Base-by-base conservation (phyloP, 768 basidiomycete genomes). In the Suillus subluteus region DNA sequence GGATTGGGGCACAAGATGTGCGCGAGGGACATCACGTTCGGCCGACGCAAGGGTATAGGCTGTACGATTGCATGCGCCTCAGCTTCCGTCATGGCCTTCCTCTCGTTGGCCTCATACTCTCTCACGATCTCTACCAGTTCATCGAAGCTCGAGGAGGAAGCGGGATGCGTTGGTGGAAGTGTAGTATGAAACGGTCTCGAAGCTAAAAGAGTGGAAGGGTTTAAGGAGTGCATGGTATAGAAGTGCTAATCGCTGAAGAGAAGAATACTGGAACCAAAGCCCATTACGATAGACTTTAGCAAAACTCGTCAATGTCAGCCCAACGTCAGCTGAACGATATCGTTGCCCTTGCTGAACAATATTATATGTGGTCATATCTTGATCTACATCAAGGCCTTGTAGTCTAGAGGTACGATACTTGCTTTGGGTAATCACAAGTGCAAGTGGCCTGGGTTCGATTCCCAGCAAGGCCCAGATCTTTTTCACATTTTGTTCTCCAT, bases 391-490 rank as follows among this genome's bases (percentile, higher is more conserved):
- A 65, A 23, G 74, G 74, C 74, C 74, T 77, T 77, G 74, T 75
- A 71, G 74, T 76, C 74, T 75, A 76, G 74, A 76, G 74, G 74
- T 75, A 75, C 74, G 75, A 75, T 77, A 75, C 75, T 75, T 75
- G 74, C 74, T 77, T 75, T 75, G 75, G 74, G 74, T 52, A 16
- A 32, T 26, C 64, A 44, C 75, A 71, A 74, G 8, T 76, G 72
- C 74, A 76, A 79, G 77, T 79, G 78, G 70, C 76, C 76, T 80
- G 76, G 77, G 78, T 79, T 79, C 79, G 74, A 79, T 76, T 80
- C 77, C 75, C 79, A 75, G 78, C 70, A 71, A 77, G 76, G 79
- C 79, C 78, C 78, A 6, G 13, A 12, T 21, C 2, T 35, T 56
- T 56, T 35, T 32, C 18, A 55, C 30, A 11, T 55, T 35, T 52